Conservation (phyloP, 257 asterid genomes). For the Oldenlandia corymbosa region DNA sequence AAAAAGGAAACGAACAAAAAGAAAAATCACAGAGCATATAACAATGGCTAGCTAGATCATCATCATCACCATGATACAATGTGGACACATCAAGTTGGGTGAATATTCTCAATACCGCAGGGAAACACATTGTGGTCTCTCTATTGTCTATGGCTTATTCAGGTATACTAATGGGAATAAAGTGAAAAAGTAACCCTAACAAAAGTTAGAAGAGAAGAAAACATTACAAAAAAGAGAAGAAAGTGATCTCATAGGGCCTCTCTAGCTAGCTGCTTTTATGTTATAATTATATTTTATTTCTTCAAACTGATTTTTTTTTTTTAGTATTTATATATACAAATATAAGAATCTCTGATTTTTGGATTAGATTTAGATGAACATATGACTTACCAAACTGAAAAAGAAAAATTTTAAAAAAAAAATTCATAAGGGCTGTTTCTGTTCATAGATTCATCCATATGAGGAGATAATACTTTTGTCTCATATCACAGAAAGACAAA, state of each 20-base stretch:
- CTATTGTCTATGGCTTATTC: conserved; percentile 31
- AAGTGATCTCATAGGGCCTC: conserved; percentile 43
- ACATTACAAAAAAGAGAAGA: conserved; percentile 9
- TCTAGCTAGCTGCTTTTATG: conserved; percentile 18
- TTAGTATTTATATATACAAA: neutral
- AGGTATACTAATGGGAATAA: conserved; percentile 63
- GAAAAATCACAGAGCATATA: neutral
- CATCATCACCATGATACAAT: too few relatives aligned
- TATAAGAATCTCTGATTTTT: neutral
- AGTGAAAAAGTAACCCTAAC: conserved; percentile 75
- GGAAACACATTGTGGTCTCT: conserved; percentile 12
- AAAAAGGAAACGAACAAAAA: neutral
- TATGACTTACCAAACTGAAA: conserved; percentile 7
- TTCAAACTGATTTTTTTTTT: conserved; percentile 4
- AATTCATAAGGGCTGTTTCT: neutral
- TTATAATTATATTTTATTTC: neutral
- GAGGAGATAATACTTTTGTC: conserved; percentile 70
- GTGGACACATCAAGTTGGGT: conserved; percentile 7
- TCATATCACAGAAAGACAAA: conserved; percentile 58
- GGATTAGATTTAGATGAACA: conserved; percentile 18
- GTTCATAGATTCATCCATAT: conserved; percentile 45
- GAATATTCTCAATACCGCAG: conserved; percentile 3
- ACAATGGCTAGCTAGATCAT: neutral
- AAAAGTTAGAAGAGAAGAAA: conserved; percentile 42
- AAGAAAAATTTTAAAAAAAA: conserved; percentile 8